These are phyloP conservation scores for Escovopsis sp. DNA, from an alignment of 2,329 filamentous ascomycete species.

Conservation along the genomic window DNA sequence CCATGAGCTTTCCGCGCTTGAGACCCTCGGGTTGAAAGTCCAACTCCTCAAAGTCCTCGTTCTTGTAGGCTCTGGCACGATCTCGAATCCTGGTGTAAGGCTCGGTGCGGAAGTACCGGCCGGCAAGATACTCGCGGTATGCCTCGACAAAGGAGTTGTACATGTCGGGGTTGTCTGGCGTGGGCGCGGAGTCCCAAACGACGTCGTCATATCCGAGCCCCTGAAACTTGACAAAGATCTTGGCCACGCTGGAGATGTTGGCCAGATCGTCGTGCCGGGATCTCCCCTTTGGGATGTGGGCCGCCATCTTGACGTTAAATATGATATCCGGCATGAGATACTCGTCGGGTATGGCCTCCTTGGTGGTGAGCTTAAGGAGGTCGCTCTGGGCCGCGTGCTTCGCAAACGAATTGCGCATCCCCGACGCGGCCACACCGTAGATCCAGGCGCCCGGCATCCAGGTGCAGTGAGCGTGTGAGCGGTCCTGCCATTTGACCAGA, in stretches of 20 bases:
- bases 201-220: conserved; percentile 81
- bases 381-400: conserved; percentile 50
- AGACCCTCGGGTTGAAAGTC: conserved; percentile 59
- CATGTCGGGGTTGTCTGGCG: conserved; percentile 44
- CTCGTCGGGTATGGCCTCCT: conserved; percentile 78
- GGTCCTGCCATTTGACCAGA: conserved; percentile 70
- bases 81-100: conserved; percentile 46
- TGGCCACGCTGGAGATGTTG: conserved; percentile 56
- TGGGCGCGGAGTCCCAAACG: conserved; percentile 77
- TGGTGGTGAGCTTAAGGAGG: conserved; percentile 47
- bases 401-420: conserved; percentile 61
- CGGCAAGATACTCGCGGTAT: conserved; percentile 74
- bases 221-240: conserved; percentile 79
- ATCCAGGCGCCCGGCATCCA: conserved; percentile 92
- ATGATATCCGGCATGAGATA: conserved; percentile 77
- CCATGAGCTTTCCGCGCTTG: conserved; percentile 71
- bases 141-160: conserved; percentile 72
- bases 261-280: conserved; percentile 56
- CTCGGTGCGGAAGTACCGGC: conserved; percentile 51
- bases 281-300: conserved; percentile 31
- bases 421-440: conserved; percentile 48
- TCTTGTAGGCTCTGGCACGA: conserved; percentile 54
- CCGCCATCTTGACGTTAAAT: conserved; percentile 54
- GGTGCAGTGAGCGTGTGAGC: conserved; percentile 65
- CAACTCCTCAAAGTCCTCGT: conserved; percentile 52